Base-by-base conservation (phyloP, 305 asterid genomes). In the Solanum hybrid region DNA sequence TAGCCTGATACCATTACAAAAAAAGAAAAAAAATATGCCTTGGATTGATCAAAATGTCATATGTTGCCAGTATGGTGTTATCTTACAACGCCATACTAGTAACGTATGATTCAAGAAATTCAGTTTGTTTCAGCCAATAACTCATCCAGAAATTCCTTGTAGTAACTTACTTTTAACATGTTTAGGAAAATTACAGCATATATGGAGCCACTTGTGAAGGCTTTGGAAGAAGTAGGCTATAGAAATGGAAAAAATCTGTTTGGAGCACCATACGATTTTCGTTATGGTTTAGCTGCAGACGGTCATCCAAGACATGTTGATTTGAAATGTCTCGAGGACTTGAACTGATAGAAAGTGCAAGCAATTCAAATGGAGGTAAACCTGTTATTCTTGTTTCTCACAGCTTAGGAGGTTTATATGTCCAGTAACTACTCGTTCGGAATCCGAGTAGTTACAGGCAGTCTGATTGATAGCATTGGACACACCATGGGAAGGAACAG, bases 401-500 rank as follows among this genome's bases (percentile, higher is more conserved):
- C 85, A 95, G 99, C 93, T 61, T 96, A 89, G 98, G 99, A 26
- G 96, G 98, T 86, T 89, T 96, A 2, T 95, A 93, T 86, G 94
- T 93, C 87, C 95, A 93, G 3, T 95, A 95, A 31, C 88, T 97
- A 20, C 99, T 97, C 78, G 57, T 91, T 87, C 92, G 96, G 1
- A 77, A 93, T 72, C 29, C 97, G 2, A 36, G 39, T 36, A 36
- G 39, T 36, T 36, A 36, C 39, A 7, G 39, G 39, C 11, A 36
- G 11, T 36, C 11, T 36, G 39, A 36, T 36, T 36, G 39, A 36
- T 36, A 8, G 92, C 98, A 2, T 22, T 97, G 72, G 93, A 98
- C 11, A 92, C 98, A 20, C 99, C 99, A 0, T 97, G 99, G 99
- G 99, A 98, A 13, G 99, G 99, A 32, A 92, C 99, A 0, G 96